Conservation (phyloP, 805 yeast species). For the Grigorovia yakushimaensis region DNA sequence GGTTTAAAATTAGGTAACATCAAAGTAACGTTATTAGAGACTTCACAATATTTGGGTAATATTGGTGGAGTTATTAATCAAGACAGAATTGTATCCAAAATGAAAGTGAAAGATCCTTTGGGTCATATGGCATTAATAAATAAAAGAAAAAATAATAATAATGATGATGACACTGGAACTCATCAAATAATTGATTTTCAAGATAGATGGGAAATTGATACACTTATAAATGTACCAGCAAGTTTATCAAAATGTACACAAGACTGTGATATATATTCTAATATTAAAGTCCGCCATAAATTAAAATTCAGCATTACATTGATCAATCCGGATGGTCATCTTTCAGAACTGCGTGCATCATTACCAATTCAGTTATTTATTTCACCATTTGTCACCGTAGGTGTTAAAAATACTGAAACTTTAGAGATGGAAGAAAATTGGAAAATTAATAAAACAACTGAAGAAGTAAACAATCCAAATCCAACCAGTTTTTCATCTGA, state of each 20-base stretch:
- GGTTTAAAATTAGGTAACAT: slow-evolving; percentile 71
- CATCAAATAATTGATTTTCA: slow-evolving; percentile 18
- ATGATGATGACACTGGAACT: background rate
- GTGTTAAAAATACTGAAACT: slow-evolving; percentile 17
- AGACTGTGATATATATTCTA: slow-evolving; percentile 63
- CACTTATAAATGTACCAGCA: slow-evolving; percentile 57
- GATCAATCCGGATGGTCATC: slow-evolving; percentile 84
- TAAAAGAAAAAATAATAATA: slow-evolving; percentile 13
- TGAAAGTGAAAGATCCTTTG: slow-evolving; percentile 34
- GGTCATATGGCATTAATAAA: slow-evolving; percentile 19
- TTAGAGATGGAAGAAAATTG: slow-evolving; percentile 5
- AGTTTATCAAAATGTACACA: slow-evolving; percentile 71
- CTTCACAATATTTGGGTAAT: slow-evolving; percentile 52
- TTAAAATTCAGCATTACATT: slow-evolving; percentile 71
- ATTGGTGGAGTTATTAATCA: slow-evolving; percentile 47
- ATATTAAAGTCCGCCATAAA: slow-evolving; percentile 82
- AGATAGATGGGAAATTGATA: slow-evolving; percentile 69
- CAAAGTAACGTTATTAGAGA: slow-evolving; percentile 58
- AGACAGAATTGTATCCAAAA: slow-evolving; percentile 55
- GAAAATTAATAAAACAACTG: slow-evolving; percentile 1
- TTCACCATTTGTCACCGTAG: slow-evolving; percentile 71
- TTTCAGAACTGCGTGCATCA: slow-evolving; percentile 85
- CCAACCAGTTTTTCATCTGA: slow-evolving; percentile 11
- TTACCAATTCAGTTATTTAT: slow-evolving; percentile 71
- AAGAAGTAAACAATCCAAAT: slow-evolving; percentile 2